Evolutionary conservation across 2,329 filamentous ascomycete genomes (phyloP), one percentile per base, ranked within the genome.

Genomic region (Teratosphaeria gauchensis): DNA sequence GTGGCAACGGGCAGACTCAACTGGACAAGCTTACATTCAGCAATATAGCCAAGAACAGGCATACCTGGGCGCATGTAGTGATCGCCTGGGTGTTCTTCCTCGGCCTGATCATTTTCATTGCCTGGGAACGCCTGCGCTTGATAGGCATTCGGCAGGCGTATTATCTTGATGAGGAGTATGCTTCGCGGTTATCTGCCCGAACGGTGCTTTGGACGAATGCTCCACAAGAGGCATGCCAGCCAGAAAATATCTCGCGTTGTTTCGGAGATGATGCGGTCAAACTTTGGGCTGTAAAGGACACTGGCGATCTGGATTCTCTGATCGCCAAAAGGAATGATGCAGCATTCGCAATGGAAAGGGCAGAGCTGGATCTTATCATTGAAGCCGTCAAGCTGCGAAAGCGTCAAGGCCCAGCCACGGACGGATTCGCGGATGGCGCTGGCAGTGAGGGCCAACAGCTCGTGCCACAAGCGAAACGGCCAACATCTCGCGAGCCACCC

Each of bases 401-500:
- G 38, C 61, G 62, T 32, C 53, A 60, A 38, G 58, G 51, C 52
- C 58, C 31, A 38, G 38, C 11, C 56, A 61, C 53, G 42, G 62
- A 62, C 16, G 61, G 60, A 11, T 54, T 58, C 19, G 21, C 14
- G 14, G 53, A 56, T 48, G 55, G 54, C 12, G 30, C 56, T n/a
- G 58, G 53, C 24, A 56, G 59, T 1, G 63, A 67, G 42, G 65
- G 61, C 3, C 65, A 66, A 38, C 60, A 62, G 11, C 53, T 60
- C 1, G 61, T 68, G 14, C 63, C 66, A 2, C 62, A 62, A 88
- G 52, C 59, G 7, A 56, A 63, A 12, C 59, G 69, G 28, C 91
- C 91, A 1, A 84, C 86, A 2, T 88, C 94, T 68, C 83, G 84
- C 35, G 76, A 84, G 56, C 88, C 86, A 66, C 79, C 81, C 5